A percentile compares a stretch with the other conserved stretches of the same genome.
Evolutionary conservation across 257 asterid genomes (phyloP).

Genomic region (Solanum sparsipilum): DNA sequence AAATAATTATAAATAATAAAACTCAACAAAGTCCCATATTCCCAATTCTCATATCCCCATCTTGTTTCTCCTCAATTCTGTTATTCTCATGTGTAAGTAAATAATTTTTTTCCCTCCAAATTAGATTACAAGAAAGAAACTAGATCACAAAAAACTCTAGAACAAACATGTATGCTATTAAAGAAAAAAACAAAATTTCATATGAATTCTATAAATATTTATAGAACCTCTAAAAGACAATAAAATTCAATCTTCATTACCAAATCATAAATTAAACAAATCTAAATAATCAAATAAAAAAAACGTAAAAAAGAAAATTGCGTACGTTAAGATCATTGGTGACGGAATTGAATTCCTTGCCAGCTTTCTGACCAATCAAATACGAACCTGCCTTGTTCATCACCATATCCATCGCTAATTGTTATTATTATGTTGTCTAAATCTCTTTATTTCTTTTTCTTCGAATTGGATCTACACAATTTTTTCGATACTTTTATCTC

Average conservation of each 20-base stretch:
- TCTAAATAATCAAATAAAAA: neutral
- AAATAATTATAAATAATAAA: neutral
- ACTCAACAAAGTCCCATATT: neutral
- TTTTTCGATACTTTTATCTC: neutral
- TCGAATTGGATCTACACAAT: neutral
- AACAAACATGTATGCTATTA: neutral
- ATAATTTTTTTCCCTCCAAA: neutral
- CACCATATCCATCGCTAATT: constrained; percentile 62
- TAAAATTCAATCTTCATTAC: neutral
- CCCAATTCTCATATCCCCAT: neutral
- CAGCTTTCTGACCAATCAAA: constrained; percentile 75
- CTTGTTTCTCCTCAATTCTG: neutral
- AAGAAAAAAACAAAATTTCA: neutral
- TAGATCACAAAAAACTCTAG: neutral
- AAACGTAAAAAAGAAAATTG: neutral
- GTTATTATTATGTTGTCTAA: neutral
- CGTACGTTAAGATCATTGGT: constrained; percentile 75
- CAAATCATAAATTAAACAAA: neutral
- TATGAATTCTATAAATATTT: neutral
- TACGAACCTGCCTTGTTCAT: constrained; percentile 71
- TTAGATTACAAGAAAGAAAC: neutral
- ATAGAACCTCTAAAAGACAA: neutral
- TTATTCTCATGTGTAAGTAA: neutral
- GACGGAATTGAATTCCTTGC: constrained; percentile 50
- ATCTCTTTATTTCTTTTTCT: neutral